Evolutionary conservation across 495 filamentous ascomycete genomes (phyloP), one percentile per base, ranked within the genome.

Genomic region (Hyaloscypha finlandica): DNA sequence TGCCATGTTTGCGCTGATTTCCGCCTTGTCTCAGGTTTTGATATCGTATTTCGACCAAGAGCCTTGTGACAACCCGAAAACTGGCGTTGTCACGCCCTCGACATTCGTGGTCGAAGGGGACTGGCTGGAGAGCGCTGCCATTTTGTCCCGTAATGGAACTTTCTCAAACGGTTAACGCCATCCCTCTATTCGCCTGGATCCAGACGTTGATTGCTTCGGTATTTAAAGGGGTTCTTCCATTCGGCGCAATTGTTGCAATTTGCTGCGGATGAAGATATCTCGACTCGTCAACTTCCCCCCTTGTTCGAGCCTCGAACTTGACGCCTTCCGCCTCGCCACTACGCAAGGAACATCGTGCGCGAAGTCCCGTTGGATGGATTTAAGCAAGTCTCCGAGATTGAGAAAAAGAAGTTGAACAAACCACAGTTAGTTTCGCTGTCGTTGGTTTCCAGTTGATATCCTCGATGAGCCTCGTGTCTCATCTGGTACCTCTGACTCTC

Each of bases 81-180:
- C 30, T 35, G 52, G 32, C 52, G 19, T 60, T 16, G 64, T 57
- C 52, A 56, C 35, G 55, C 55, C 57, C 56, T 59, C 19, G 61
- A 53, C 20, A 62, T 61, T 64, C 70, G 70, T 72, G 70, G 67
- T 67, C 70, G 67, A 72, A 72, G 57, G 62, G 31, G 60, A 72
- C 64, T 72, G 70, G 70, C 60, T 65, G 63, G 39, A 9, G 39
- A 54, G 29, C 20, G 45, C 51, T 52, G 30, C 42, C 20, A 66
- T 51, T 59, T 20, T 22, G 19, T 39, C 65, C 65, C 62, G 51
- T 64, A 19, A 67, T 59, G 30, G 60, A 67, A 54, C 64, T 31
- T 57, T 63, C 52, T 66, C 69, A 68, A 71, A 68, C 61, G 42
- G 25, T 67, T 56, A 64, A 22, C 62, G 63, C 67, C 56, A 65